Percentiles rank a stretch among this genome's conserved stretches.
phyloP scores from a whole-genome alignment of 2,329 filamentous ascomycete genomes.

The Fusarium bulbicola region DNA sequence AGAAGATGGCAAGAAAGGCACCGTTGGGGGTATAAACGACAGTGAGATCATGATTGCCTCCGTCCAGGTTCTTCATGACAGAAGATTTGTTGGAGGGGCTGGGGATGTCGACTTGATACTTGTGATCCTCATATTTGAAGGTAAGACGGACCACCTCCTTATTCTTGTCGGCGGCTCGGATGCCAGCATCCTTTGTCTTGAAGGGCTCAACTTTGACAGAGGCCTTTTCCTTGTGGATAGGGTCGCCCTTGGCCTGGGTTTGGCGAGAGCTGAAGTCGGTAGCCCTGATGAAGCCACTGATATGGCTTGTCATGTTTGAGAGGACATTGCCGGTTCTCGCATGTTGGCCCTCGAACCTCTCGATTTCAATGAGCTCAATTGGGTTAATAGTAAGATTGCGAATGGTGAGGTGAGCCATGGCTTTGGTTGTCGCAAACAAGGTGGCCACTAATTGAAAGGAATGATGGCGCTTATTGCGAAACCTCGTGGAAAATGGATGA shows the following conservation, averaged over 20 bases:
- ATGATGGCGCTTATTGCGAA: slow-evolving; percentile 5
- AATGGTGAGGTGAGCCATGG: slow-evolving; percentile 70
- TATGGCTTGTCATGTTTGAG: slow-evolving; percentile 54
- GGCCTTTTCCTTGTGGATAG: slow-evolving; percentile 69
- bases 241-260: slow-evolving; percentile 61
- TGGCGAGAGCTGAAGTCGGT: slow-evolving; percentile 46
- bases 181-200: slow-evolving; percentile 63
- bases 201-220: slow-evolving; percentile 75
- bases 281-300: slow-evolving; percentile 57
- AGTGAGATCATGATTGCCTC: slow-evolving; percentile 66
- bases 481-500: background rate
- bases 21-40: slow-evolving; percentile 69
- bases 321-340: slow-evolving; percentile 55
- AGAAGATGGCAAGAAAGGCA: slow-evolving; percentile 71
- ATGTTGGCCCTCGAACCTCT: slow-evolving; percentile 71
- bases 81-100: slow-evolving; percentile 67
- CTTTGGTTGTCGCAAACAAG: slow-evolving; percentile 11
- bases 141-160: slow-evolving; percentile 78
- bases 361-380: slow-evolving; percentile 76
- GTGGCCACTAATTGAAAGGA: background rate
- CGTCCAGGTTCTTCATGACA: slow-evolving; percentile 65
- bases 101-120: slow-evolving; percentile 78
- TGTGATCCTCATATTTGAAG: slow-evolving; percentile 66
- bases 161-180: slow-evolving; percentile 66
- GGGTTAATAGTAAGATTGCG: slow-evolving; percentile 82